Evolutionary conservation across 1,284 basidiomycete species (phyloP), one percentile per base, ranked within the genome.

Genomic region (Mycena citricolor): DNA sequence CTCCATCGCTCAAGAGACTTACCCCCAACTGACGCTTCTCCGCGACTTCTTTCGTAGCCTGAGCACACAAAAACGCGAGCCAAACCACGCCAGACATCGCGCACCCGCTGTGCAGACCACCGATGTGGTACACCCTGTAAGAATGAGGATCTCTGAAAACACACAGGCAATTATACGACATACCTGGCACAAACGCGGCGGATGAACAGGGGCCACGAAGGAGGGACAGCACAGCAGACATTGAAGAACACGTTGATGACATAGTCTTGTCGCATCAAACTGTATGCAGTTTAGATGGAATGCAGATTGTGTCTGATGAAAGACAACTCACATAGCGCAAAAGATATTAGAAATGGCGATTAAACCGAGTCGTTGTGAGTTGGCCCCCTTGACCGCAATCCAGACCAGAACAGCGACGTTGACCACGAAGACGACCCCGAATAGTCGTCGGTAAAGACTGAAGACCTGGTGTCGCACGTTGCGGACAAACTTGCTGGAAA

Each of bases 231-330:
- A 43, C 73, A 76, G 39, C 69, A 73, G 7, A 75, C 61, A 23
- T 68, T 71, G 64, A 78, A 80, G 57, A 79, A 76, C 1, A 68
- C 63, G 51, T 81, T 78, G 54, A 79, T 71, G 19, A 81, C 73
- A 50, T 79, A 75, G 58, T 79, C 78, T 58, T 81, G 78, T 20
- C 78, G 71, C 73, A 82, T 78, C n/a, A 80, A 61, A 40, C 49
- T 51, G 24, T 12, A 32, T 5, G n/a, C 17, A 7, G 14, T 29
- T 33, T 11, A 31, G 16, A 14, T 8, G 3, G n/a, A 5, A 8
- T 1, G 6, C 2, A n/a, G n/a, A n/a, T n/a, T n/a, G n/a, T n/a
- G n/a, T n/a, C n/a, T n/a, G n/a, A 2, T 2, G 35, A 17, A 28
- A 14, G 5, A 19, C 5, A 23, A 23, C 38, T 8, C 31, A 47